Conservation (phyloP, 1,284 basidiomycete genomes). For the Ganoderma leucocontextum region DNA sequence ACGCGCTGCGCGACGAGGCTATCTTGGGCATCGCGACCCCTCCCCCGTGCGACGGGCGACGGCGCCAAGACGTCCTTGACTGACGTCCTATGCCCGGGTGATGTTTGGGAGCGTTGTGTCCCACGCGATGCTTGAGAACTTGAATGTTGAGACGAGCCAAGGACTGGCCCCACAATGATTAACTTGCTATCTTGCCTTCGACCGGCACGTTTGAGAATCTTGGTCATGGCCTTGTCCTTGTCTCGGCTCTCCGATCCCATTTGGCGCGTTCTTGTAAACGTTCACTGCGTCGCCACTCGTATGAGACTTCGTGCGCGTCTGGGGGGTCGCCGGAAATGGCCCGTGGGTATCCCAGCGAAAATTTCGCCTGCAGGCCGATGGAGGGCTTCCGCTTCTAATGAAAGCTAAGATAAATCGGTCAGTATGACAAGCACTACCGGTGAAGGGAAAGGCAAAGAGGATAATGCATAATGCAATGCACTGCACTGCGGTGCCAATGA, state of each 20-base stretch:
- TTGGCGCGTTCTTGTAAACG: neutral
- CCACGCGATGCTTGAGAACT: neutral
- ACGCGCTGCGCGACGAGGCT: slow-evolving; percentile 16
- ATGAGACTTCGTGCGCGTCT: slow-evolving; percentile 1
- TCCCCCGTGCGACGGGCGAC: slow-evolving; percentile 26
- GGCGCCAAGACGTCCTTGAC: slow-evolving; percentile 8
- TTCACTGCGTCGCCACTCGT: slow-evolving; percentile 12
- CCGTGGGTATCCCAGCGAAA: slow-evolving; percentile 21
- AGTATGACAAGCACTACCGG: neutral
- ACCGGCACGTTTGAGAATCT: neutral
- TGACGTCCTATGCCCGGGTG: slow-evolving; percentile 2
- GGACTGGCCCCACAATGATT: slow-evolving; percentile 3
- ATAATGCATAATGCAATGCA: slow-evolving; percentile 7
- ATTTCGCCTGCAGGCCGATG: slow-evolving; percentile 10
- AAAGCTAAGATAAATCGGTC: slow-evolving; percentile 4
- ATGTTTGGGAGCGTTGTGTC: neutral
- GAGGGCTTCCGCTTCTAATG: slow-evolving; percentile 15
- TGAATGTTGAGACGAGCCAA: neutral
- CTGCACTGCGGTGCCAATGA: slow-evolving; percentile 7
- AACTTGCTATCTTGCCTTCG: neutral
- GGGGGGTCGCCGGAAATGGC: slow-evolving; percentile 5
- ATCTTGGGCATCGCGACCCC: slow-evolving; percentile 21
- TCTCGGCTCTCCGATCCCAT: neutral
- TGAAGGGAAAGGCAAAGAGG: slow-evolving; percentile 7
- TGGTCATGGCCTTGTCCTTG: neutral